Conservation (phyloP, 169 alveolate species). For the Plasmodium gallinaceum region DNA sequence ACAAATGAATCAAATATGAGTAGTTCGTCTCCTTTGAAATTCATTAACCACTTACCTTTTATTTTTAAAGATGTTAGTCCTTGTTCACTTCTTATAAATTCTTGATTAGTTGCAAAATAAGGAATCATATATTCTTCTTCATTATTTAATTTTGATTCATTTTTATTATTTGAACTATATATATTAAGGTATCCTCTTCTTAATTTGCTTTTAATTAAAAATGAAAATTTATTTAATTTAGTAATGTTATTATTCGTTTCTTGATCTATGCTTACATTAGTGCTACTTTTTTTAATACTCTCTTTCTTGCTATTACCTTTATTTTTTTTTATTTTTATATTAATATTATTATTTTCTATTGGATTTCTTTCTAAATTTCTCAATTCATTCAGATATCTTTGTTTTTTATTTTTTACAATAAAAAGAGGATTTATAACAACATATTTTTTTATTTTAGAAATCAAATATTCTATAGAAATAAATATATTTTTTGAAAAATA, state of each 20-base stretch:
- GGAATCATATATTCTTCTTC: neutral
- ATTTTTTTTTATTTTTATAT: neutral
- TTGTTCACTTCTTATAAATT: constrained; percentile 24
- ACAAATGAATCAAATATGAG: constrained; percentile 5
- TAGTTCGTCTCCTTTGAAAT: neutral
- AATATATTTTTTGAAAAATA: neutral
- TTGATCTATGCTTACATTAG: no score
- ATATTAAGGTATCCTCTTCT: neutral
- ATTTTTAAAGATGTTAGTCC: constrained; percentile 4
- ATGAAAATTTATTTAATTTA: no score
- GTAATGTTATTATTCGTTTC: no score
- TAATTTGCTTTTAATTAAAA: neutral
- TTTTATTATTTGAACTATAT: no score
- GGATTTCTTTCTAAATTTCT: constrained; percentile 15
- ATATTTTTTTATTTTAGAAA: neutral
- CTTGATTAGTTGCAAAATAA: neutral
- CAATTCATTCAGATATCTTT: constrained; percentile 16
- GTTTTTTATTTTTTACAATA: neutral
- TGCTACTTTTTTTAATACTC: no score
- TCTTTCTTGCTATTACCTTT: neutral
- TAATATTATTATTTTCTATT: neutral
- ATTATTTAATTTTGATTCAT: no score
- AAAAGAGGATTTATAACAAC: neutral
- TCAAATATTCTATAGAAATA: neutral
- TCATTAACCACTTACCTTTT: constrained; percentile 6